Evolutionary conservation across 495 filamentous ascomycete species (phyloP).

Genomic region (Neurospora pannonica): DNA sequence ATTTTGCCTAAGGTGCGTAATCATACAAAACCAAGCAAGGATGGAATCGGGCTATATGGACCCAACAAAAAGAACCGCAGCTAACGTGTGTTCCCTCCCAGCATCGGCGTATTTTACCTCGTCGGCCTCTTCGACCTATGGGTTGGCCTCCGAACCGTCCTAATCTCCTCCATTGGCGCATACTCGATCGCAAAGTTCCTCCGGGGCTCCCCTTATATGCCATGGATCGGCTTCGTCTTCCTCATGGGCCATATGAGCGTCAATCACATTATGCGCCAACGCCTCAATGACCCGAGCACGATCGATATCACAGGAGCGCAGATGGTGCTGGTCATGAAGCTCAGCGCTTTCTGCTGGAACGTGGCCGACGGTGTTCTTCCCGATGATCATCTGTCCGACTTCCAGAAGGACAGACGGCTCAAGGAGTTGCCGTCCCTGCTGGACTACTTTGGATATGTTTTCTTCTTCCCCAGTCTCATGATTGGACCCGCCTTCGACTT

Average conservation of each 20-base stretch:
- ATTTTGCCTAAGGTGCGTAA: constrained; percentile 64
- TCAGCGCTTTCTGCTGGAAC: constrained; percentile 96
- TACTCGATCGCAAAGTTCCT: constrained; percentile 81
- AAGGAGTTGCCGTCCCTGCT: constrained; percentile 59
- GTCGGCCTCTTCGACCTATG: constrained; percentile 94
- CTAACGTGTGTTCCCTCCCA: constrained; percentile 13
- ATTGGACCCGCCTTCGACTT: constrained; percentile 89
- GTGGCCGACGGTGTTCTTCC: constrained; percentile 81
- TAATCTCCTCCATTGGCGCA: constrained; percentile 66
- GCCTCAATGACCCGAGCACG: constrained; percentile 47
- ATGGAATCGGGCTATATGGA: neutral
- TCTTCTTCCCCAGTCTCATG: constrained; percentile 89
- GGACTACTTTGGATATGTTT: constrained; percentile 79
- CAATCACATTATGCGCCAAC: constrained; percentile 77
- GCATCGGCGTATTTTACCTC: constrained; percentile 78
- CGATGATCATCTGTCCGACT: constrained; percentile 67
- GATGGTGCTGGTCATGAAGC: constrained; percentile 98
- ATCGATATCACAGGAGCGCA: constrained; percentile 93
- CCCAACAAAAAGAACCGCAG: neutral
- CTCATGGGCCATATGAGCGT: constrained; percentile 92
- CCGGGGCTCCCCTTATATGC: constrained; percentile 83
- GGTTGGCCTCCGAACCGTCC: constrained; percentile 69
- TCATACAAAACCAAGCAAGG: neutral
- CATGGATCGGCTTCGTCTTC: constrained; percentile 92
- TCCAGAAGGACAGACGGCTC: constrained; percentile 77